These are phyloP conservation scores for Colletotrichum godetiae DNA, from an alignment of 2,329 filamentous ascomycete genomes.

Conservation along the genomic window DNA sequence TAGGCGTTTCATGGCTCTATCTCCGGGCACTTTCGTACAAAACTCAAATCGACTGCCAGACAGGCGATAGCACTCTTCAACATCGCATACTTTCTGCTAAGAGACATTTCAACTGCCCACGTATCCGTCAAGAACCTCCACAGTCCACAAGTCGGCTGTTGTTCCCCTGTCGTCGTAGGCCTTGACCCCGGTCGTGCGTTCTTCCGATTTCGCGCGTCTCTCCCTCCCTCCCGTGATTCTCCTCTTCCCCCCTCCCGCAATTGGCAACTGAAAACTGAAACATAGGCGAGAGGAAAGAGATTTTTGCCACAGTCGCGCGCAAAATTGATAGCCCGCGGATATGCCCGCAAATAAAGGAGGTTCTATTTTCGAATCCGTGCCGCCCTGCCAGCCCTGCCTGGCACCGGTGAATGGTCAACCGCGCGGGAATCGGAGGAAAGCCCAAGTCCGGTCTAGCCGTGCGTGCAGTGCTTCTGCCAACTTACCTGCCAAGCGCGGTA, in stretches of 20 bases:
- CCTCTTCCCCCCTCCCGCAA: conserved; percentile 3
- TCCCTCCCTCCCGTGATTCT: neutral
- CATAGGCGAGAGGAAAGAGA: neutral
- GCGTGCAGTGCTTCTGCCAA: neutral
- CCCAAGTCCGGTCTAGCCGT: conserved; percentile 14
- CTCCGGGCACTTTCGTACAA: neutral
- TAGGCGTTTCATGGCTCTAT: neutral
- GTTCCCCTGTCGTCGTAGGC: neutral
- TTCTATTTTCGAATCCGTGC: conserved; percentile 11
- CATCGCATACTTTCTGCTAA: neutral
- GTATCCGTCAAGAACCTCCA: neutral
- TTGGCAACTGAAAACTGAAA: conserved; percentile 11
- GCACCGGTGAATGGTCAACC: neutral
- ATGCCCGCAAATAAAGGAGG: conserved; percentile 1
- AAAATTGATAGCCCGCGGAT: neutral
- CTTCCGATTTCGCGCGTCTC: neutral
- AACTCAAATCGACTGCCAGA: neutral
- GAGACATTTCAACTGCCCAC: neutral
- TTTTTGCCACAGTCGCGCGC: conserved; percentile 18
- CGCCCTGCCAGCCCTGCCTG: neutral
- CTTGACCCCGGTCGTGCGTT: conserved; percentile 21
- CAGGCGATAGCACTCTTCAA: neutral
- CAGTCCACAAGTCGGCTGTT: conserved; percentile 2
- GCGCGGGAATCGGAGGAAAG: conserved; percentile 7
- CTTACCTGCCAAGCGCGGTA: neutral